Conservation (phyloP, 2,329 filamentous ascomycete species). For the Fusarium irregulare region DNA sequence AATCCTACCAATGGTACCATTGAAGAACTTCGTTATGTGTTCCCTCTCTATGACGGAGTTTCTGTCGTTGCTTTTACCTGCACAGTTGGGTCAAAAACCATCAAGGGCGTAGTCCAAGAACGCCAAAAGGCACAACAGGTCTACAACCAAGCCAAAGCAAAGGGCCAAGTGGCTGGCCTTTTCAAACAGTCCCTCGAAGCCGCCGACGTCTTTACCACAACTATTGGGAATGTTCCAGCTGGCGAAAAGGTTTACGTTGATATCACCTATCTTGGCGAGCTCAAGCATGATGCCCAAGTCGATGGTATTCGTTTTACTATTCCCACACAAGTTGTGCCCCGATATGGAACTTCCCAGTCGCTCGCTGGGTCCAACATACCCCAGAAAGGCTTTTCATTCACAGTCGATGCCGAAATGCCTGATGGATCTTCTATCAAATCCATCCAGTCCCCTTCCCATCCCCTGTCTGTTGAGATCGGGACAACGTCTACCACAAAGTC, state of each 20-base stretch:
- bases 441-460: constrained; percentile 75
- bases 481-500: constrained; percentile 57
- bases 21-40: constrained; percentile 70
- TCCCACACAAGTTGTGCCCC: constrained; percentile 73
- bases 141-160: constrained; percentile 68
- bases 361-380: constrained; percentile 2
- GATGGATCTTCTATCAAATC: constrained; percentile 67
- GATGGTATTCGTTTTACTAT: constrained; percentile 77
- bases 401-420: constrained; percentile 59
- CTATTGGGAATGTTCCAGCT: constrained; percentile 74
- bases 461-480: constrained; percentile 73
- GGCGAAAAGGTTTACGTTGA: constrained; percentile 67
- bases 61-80: constrained; percentile 76
- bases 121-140: constrained; percentile 68
- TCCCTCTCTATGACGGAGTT: constrained; percentile 79
- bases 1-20: constrained; percentile 60
- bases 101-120: constrained; percentile 75
- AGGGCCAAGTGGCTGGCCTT: constrained; percentile 72
- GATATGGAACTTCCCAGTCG: constrained; percentile 62
- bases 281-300: constrained; percentile 76
- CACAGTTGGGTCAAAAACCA: constrained; percentile 67
- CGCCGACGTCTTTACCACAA: constrained; percentile 75
- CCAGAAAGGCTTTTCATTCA: constrained; percentile 45
- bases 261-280: constrained; percentile 74
- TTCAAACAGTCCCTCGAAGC: constrained; percentile 70